Evolutionary conservation across 768 basidiomycete genomes (phyloP).

Genomic region (Boletellus ananiceps): DNA sequence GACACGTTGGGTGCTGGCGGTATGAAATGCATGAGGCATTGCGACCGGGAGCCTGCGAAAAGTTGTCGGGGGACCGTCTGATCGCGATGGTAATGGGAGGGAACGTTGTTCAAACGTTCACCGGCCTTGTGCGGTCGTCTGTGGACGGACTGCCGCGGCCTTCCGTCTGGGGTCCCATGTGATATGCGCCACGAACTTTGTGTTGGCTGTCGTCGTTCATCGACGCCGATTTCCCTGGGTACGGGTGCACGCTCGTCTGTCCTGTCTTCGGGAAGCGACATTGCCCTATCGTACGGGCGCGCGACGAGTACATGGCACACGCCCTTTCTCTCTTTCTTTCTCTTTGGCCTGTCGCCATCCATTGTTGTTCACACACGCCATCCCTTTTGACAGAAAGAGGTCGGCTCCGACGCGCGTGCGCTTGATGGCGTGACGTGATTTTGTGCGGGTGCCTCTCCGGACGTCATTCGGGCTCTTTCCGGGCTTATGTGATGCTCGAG

Average conservation of each 20-base stretch:
- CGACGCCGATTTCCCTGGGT: not conserved
- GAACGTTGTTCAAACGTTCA: no score
- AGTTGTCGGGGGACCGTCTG: not conserved
- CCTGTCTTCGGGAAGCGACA: no score
- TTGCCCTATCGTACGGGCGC: no score
- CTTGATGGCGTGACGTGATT: not conserved
- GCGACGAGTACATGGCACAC: no score
- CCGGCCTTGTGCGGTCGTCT: slow-evolving; percentile 5
- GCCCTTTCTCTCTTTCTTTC: no score
- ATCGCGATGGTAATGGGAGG: slow-evolving; percentile 15
- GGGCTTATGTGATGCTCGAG: not conserved
- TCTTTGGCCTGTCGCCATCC: no score
- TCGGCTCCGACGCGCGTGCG: not conserved
- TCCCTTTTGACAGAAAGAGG: not conserved
- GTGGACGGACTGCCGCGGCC: not conserved
- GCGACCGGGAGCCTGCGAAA: not conserved
- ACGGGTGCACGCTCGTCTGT: no score
- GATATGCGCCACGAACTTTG: not conserved
- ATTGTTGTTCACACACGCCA: no score
- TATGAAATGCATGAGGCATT: slow-evolving; percentile 3
- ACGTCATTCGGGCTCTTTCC: not conserved
- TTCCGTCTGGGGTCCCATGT: not conserved
- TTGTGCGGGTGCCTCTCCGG: not conserved
- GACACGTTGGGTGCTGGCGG: not conserved
- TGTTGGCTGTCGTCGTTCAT: not conserved